These are phyloP conservation scores for Alternaria ethzedia DNA, from an alignment of 2,329 filamentous ascomycete species.

Conservation along the genomic window DNA sequence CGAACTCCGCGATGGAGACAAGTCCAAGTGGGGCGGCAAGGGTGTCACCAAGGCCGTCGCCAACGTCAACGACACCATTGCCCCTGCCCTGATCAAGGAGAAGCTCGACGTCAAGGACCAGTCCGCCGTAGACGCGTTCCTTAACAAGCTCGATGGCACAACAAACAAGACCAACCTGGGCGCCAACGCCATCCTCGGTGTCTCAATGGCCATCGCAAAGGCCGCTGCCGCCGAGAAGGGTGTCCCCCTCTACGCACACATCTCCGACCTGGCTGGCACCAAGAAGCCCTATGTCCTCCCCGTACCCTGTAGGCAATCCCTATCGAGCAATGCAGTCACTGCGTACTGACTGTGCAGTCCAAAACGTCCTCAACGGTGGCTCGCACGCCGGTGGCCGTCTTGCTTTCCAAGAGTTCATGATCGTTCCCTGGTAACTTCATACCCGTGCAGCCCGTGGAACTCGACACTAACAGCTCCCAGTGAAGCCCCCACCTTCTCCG, in stretches of 20 bases:
- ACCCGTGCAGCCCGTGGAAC: neutral
- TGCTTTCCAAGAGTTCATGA: constrained; percentile 66
- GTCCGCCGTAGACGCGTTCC: constrained; percentile 60
- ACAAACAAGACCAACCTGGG: constrained; percentile 65
- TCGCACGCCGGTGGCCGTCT: constrained; percentile 96
- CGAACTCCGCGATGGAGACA: constrained; percentile 62
- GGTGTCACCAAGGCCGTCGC: constrained; percentile 62
- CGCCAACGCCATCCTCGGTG: constrained; percentile 66
- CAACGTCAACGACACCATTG: constrained; percentile 63
- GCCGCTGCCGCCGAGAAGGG: constrained; percentile 62
- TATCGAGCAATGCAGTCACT: neutral
- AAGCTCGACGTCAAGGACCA: constrained; percentile 62
- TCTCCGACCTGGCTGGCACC: constrained; percentile 60
- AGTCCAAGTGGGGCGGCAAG: constrained; percentile 61
- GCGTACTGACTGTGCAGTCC: constrained; percentile 23
- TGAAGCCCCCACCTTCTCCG: constrained; percentile 86
- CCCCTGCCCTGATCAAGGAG: constrained; percentile 61
- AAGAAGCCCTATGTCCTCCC: constrained; percentile 63
- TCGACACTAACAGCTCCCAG: constrained; percentile 51
- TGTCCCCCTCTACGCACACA: constrained; percentile 64
- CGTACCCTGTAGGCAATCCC: constrained; percentile 53
- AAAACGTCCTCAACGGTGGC: constrained; percentile 69
- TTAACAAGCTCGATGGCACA: constrained; percentile 63
- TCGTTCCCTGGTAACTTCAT: constrained; percentile 55
- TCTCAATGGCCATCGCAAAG: constrained; percentile 66